Percentiles rank a stretch among this genome's conserved stretches.
Conservation (phyloP, 345 rosid species). For the Pistacia vera region DNA sequence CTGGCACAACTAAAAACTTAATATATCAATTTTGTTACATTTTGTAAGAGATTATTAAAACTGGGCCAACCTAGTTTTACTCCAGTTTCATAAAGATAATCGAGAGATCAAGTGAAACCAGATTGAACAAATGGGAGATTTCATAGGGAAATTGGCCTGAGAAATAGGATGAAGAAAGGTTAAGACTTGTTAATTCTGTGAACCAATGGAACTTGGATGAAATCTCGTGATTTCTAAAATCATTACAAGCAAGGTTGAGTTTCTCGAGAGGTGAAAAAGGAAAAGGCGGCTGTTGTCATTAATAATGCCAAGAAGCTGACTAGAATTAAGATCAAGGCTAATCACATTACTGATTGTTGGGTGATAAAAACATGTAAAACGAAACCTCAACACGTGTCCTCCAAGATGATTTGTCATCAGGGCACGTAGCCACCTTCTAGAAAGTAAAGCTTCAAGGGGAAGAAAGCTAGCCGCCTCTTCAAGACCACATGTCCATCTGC, state of each 20-base stretch:
- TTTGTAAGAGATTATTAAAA: conserved; percentile 3
- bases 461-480: too few relatives aligned
- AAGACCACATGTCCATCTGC: too few relatives aligned
- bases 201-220: conserved; percentile 13
- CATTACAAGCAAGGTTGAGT: conserved; percentile 30
- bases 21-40: conserved; percentile 10
- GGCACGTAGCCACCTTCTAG: too few relatives aligned
- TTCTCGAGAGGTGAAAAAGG: conserved; percentile 20
- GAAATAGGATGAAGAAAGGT: conserved; percentile 3
- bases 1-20: not conserved
- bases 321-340: conserved; percentile 20
- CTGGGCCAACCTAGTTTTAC: not conserved
- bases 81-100: not conserved
- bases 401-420: too few relatives aligned
- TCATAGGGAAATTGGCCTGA: conserved; percentile 4
- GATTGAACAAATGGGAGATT: conserved; percentile 12
- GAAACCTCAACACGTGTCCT: too few relatives aligned
- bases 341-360: conserved; percentile 8
- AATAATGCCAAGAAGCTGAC: conserved; percentile 4
- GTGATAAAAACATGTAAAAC: too few relatives aligned
- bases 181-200: conserved; percentile 9
- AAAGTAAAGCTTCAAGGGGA: too few relatives aligned
- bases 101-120: conserved; percentile 27
- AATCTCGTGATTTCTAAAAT: conserved; percentile 8
- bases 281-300: conserved; percentile 24